A percentile compares a stretch with the other conserved stretches of the same genome.
Evolutionary conservation across 169 alveolate genomes (phyloP).

Genomic region (Eimeria brunetti): DNA sequence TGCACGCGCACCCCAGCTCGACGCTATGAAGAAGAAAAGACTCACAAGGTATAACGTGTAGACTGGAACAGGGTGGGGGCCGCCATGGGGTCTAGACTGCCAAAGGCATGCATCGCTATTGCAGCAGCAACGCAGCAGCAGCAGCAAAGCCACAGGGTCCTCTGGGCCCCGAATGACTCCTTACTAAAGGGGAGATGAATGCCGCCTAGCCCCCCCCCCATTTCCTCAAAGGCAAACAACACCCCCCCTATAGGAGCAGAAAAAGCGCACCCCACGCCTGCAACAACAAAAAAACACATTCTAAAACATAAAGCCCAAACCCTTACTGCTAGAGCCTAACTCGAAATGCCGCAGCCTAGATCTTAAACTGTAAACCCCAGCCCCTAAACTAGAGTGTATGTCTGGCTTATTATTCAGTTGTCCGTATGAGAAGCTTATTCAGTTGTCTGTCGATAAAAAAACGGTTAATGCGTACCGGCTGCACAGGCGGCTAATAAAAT

Average conservation of each 20-base stretch:
- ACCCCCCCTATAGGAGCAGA: slow-evolving; percentile 90
- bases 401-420: too few species aligned
- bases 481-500: slow-evolving; percentile 24
- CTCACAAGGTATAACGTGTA: slow-evolving; percentile 29
- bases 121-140: slow-evolving; percentile 83
- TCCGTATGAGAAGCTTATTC: too few species aligned
- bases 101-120: slow-evolving; percentile 56
- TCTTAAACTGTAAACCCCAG: neutral
- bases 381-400: neutral
- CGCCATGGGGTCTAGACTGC: slow-evolving; percentile 53
- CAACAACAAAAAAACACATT: neutral
- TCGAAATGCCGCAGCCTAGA: neutral
- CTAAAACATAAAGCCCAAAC: neutral
- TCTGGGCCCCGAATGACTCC: neutral
- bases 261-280: slow-evolving; percentile 86
- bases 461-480: neutral
- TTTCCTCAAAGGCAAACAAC: slow-evolving; percentile 86
- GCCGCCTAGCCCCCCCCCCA: slow-evolving; percentile 76
- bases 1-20: neutral
- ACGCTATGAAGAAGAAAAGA: neutral
- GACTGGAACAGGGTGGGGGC: slow-evolving; percentile 33
- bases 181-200: slow-evolving; percentile 34
- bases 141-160: slow-evolving; percentile 84
- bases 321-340: neutral
- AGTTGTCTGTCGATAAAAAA: too few species aligned